A percentile compares a stretch with the other conserved stretches of the same genome.
phyloP scores from a whole-genome alignment of 805 yeast species.

The Blastobotrys parvus region DNA sequence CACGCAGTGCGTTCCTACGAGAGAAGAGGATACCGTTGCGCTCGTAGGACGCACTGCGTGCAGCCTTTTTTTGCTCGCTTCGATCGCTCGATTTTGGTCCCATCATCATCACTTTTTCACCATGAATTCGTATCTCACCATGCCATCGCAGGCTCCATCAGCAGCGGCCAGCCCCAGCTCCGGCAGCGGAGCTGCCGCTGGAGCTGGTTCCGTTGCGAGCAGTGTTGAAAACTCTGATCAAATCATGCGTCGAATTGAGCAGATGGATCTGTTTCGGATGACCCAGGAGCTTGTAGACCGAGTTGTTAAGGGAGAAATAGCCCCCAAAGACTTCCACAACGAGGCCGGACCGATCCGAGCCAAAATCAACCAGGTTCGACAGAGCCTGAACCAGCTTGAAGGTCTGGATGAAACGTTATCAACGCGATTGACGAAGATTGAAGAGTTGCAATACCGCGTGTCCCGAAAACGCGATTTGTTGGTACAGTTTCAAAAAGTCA shows the following conservation, averaged over 20 bases:
- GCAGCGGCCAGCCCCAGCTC: background rate
- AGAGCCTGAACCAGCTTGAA: slow-evolving; percentile 13
- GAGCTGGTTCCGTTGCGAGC: background rate
- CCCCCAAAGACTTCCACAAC: slow-evolving; percentile 23
- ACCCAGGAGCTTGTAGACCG: slow-evolving; percentile 19
- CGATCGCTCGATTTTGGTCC: no score
- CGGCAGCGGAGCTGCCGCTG: background rate
- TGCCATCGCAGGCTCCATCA: background rate
- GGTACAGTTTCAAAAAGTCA: slow-evolving; percentile 10
- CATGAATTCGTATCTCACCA: background rate
- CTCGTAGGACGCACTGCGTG: no score
- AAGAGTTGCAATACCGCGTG: slow-evolving; percentile 18
- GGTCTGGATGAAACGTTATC: slow-evolving; percentile 22
- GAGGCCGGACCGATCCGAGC: slow-evolving; percentile 25
- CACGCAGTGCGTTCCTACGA: no score
- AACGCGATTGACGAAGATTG: slow-evolving; percentile 20
- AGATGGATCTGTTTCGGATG: slow-evolving; percentile 22
- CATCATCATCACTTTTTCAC: background rate
- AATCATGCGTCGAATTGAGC: slow-evolving; percentile 12
- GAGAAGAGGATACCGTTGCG: no score
- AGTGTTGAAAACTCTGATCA: background rate
- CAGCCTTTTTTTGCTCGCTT: no score
- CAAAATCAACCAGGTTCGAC: slow-evolving; percentile 17
- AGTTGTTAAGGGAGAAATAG: slow-evolving; percentile 15
- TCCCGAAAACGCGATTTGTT: slow-evolving; percentile 9